phyloP scores from a whole-genome alignment of 2,329 filamentous ascomycete genomes.

The Cladosporium sp. region DNA sequence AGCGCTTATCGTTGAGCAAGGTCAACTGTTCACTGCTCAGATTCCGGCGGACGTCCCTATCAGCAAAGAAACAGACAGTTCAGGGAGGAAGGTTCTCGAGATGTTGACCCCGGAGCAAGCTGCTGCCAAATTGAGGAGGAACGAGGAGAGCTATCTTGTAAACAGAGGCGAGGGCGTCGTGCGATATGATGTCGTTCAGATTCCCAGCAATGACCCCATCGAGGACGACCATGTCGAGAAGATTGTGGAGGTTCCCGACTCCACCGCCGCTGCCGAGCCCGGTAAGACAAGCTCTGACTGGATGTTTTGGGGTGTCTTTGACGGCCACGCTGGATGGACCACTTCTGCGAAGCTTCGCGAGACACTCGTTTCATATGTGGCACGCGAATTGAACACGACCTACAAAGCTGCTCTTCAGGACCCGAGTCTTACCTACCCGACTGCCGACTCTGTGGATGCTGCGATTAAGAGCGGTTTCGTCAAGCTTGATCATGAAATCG shows the following conservation, averaged over 20 bases:
- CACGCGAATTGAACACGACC: constrained; percentile 84
- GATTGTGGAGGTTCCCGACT: constrained; percentile 82
- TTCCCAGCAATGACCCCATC: constrained; percentile 95
- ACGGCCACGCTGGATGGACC: constrained; percentile 97
- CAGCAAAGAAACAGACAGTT: constrained; percentile 81
- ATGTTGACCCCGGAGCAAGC: constrained; percentile 97
- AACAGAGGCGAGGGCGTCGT: constrained; percentile 87
- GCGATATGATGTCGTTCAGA: constrained; percentile 89
- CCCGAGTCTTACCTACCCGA: constrained; percentile 58
- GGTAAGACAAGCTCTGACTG: constrained; percentile 69
- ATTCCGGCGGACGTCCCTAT: constrained; percentile 82
- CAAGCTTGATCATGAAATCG: constrained; percentile 87
- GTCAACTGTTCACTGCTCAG: constrained; percentile 83
- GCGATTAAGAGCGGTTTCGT: constrained; percentile 93
- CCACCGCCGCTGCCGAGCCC: constrained; percentile 51
- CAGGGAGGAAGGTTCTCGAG: constrained; percentile 81
- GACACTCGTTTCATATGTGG: constrained; percentile 86
- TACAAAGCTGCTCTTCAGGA: constrained; percentile 70
- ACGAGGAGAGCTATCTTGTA: constrained; percentile 88
- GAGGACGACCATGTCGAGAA: constrained; percentile 98
- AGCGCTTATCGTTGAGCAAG: constrained; percentile 83
- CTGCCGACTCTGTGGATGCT: constrained; percentile 74
- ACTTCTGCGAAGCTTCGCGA: constrained; percentile 95
- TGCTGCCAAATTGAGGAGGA: constrained; percentile 79
- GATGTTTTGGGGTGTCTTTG: constrained; percentile 99